These are phyloP conservation scores for Candida succiphila DNA, from an alignment of 805 yeast genomes.

Conservation along the genomic window DNA sequence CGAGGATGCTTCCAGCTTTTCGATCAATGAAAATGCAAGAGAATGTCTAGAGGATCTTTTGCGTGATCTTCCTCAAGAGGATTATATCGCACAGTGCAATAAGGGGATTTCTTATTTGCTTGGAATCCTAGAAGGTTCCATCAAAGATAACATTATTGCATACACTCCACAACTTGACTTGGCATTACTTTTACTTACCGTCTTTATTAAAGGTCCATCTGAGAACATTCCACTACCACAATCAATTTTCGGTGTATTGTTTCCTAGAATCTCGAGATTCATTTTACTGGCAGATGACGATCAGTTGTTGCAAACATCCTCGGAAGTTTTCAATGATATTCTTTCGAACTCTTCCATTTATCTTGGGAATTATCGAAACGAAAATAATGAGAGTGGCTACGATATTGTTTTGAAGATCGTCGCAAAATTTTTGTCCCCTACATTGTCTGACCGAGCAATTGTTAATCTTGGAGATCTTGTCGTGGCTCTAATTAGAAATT, in stretches of 20 bases:
- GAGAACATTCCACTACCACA: slow-evolving; percentile 10
- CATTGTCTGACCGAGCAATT: slow-evolving; percentile 72
- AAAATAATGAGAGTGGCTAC: slow-evolving; percentile 34
- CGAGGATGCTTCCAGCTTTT: slow-evolving; percentile 68
- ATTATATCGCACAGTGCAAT: slow-evolving; percentile 38
- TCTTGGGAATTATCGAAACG: slow-evolving; percentile 22
- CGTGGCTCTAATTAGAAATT: slow-evolving; percentile 18
- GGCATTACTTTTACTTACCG: slow-evolving; percentile 45
- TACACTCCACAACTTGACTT: slow-evolving; percentile 54
- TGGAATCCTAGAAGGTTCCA: slow-evolving; percentile 26
- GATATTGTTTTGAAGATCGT: slow-evolving; percentile 53
- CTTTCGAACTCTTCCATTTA: slow-evolving; percentile 30
- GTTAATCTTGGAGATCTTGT: slow-evolving; percentile 56
- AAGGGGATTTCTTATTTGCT: slow-evolving; percentile 43
- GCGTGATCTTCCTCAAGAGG: slow-evolving; percentile 30
- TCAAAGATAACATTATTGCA: slow-evolving; percentile 23
- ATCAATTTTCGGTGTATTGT: slow-evolving; percentile 29
- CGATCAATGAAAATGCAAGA: slow-evolving; percentile 52
- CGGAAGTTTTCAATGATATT: slow-evolving; percentile 61
- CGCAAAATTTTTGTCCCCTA: slow-evolving; percentile 61
- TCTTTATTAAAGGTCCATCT: slow-evolving; percentile 36
- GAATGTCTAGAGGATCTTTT: slow-evolving; percentile 60
- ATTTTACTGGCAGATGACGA: slow-evolving; percentile 51
- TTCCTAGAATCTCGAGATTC: slow-evolving; percentile 32
- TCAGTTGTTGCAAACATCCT: slow-evolving; percentile 66